phyloP scores from a whole-genome alignment of 2,329 filamentous ascomycete genomes.

The Fusarium nelsonii region DNA sequence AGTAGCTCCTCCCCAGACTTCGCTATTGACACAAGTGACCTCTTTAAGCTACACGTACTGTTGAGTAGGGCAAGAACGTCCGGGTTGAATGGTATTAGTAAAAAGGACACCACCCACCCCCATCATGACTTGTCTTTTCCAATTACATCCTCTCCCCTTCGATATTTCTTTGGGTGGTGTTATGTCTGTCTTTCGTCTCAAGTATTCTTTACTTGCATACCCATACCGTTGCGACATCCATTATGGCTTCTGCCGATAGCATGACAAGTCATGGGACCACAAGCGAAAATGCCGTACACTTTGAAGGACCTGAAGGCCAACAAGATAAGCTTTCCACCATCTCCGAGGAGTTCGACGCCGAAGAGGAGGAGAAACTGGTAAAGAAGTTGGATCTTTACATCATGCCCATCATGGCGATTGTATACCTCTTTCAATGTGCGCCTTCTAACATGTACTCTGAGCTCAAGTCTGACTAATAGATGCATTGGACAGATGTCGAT shows the following conservation, averaged over 20 bases:
- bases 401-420: conserved; percentile 38
- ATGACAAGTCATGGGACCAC: neutral
- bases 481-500: conserved; percentile 29
- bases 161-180: neutral
- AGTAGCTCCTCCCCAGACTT: neutral
- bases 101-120: neutral
- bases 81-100: too few relatives aligned
- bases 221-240: neutral
- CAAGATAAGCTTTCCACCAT: conserved; percentile 25
- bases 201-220: neutral
- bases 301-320: conserved; percentile 12
- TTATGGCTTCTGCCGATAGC: conserved; percentile 18
- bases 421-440: conserved; percentile 41
- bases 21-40: neutral
- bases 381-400: conserved; percentile 34
- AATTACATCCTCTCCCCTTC: neutral
- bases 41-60: neutral
- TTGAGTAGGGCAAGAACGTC: neutral
- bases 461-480: neutral
- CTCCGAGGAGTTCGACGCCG: conserved; percentile 33
- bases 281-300: conserved; percentile 6
- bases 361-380: conserved; percentile 33
- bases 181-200: neutral
- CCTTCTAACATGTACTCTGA: neutral
- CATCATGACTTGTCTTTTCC: neutral